A percentile compares a stretch with the other conserved stretches of the same genome.
These are phyloP conservation scores for Rutstroemia sp. DNA, from an alignment of 2,329 filamentous ascomycete species.

Conservation along the genomic window DNA sequence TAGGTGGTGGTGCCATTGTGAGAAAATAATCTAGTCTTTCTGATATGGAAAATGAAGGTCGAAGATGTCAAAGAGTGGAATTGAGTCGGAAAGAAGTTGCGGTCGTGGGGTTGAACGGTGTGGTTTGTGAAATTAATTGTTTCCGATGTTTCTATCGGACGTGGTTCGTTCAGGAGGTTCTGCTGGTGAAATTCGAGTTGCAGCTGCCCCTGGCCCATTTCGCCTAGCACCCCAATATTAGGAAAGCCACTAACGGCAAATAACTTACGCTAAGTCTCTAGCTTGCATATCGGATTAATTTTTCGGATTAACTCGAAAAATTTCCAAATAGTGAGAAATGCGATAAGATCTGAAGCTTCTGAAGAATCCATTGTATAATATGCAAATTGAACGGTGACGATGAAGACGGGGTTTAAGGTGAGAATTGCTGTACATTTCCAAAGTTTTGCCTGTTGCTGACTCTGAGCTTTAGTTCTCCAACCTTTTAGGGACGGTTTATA, in stretches of 20 bases:
- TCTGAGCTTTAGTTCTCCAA: constrained; percentile 78
- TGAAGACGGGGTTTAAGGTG: constrained; percentile 99
- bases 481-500: constrained; percentile 95
- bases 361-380: constrained; percentile 11
- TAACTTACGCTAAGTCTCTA: neutral
- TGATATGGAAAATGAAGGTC: neutral
- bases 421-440: constrained; percentile 8
- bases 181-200: constrained; percentile 8
- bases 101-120: neutral
- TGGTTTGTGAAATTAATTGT: neutral
- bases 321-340: constrained; percentile 1
- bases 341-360: constrained; percentile 8
- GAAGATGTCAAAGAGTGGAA: neutral
- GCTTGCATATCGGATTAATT: constrained; percentile 9
- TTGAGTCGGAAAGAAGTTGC: neutral
- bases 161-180: constrained; percentile 7
- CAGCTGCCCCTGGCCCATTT: constrained; percentile 11
- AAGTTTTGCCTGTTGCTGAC: constrained; percentile 20
- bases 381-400: constrained; percentile 39
- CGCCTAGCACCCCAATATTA: constrained; percentile 8
- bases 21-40: neutral
- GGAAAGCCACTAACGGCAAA: neutral
- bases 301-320: constrained; percentile 10
- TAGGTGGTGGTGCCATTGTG: constrained; percentile 48
- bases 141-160: constrained; percentile 4